Evolutionary conservation across 2,329 filamentous ascomycete species (phyloP), one percentile per base, ranked within the genome.

Genomic region (Diaporthe humulicola): DNA sequence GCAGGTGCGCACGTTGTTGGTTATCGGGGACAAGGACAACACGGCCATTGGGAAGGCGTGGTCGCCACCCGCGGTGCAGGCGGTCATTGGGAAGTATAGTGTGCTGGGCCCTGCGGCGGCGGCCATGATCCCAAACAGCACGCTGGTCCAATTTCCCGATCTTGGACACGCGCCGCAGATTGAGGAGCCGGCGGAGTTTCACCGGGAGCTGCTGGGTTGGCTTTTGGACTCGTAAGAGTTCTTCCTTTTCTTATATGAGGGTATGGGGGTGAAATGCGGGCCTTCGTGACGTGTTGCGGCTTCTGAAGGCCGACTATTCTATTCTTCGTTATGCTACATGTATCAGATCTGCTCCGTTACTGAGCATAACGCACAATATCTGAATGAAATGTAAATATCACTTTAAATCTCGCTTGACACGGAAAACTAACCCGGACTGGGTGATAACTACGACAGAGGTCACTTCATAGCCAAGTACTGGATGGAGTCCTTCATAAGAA

Each of bases 21-120:
- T 90, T 67, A 83, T 89, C 66, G 88, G 88, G 1, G 85, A 85
- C 42, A 85, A 86, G 78, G 89, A 90, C 75, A 88, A 83, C 50
- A 90, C 89, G 3, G 89, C 88, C 22, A 88, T 90, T 66, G 89
- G 89, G 0, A 88, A 88, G 78, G 84, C 85, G 69, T 90, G 88
- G 88, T 83, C 85, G 15, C 82, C 86, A 0, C 82, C 84, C 0
- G 84, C 83, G 2, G 85, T 89, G 19, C 83, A 86, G 57, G 83
- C 81, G 8, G 81, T 80, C 77, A 78, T 90, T 19, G 89, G 88
- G 0, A 85, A 87, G 76, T 90, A 89, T 75, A 82, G 86, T 66
- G 79, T 87, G 4, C 80, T 91, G 15, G 88, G 88, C 0, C 85
- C 85, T n/a, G 77, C 85, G 74, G 85, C 86, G 0, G 84, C 84